phyloP scores from a whole-genome alignment of 2,329 filamentous ascomycete genomes.

The Fusarium veterinarium region DNA sequence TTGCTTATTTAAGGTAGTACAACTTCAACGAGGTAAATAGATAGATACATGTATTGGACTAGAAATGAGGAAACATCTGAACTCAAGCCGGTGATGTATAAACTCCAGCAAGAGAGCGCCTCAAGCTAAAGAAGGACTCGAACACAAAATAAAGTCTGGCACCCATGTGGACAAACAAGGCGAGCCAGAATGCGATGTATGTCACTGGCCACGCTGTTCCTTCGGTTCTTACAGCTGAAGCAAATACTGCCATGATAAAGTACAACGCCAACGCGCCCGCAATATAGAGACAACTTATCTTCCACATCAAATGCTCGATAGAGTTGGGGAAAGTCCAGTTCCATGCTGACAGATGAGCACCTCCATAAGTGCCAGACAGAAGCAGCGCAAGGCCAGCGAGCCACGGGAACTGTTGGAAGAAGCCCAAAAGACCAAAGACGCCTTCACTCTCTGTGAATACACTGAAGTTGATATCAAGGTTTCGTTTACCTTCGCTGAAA shows the following conservation, averaged over 20 bases:
- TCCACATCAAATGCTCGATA: not conserved
- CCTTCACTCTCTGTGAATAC: slow-evolving; percentile 4
- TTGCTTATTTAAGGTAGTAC: not conserved
- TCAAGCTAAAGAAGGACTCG: not conserved
- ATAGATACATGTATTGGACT: not conserved
- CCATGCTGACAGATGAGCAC: slow-evolving; percentile 3
- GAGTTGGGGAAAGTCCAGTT: slow-evolving; percentile 5
- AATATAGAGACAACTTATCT: not conserved
- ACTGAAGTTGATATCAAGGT: slow-evolving; percentile 3
- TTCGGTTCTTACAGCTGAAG: not conserved
- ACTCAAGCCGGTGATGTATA: slow-evolving; percentile 3
- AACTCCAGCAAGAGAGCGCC: not conserved
- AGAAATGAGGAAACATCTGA: slow-evolving; percentile 5
- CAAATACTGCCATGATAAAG: not conserved
- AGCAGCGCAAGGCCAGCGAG: slow-evolving; percentile 5
- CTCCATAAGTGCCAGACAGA: slow-evolving; percentile 1
- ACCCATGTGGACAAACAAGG: not conserved
- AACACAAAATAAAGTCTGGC: not conserved
- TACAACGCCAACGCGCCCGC: not conserved
- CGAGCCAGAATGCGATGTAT: slow-evolving; percentile 1
- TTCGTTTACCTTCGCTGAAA: slow-evolving; percentile 9
- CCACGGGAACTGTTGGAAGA: slow-evolving; percentile 7
- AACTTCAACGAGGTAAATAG: too few relatives aligned
- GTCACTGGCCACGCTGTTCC: slow-evolving; percentile 1
- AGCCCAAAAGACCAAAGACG: slow-evolving; percentile 2